Evolutionary conservation across 1,139 yeast species (phyloP), one percentile per base, ranked within the genome.

Genomic region (Lodderomyces orthopsilosis): DNA sequence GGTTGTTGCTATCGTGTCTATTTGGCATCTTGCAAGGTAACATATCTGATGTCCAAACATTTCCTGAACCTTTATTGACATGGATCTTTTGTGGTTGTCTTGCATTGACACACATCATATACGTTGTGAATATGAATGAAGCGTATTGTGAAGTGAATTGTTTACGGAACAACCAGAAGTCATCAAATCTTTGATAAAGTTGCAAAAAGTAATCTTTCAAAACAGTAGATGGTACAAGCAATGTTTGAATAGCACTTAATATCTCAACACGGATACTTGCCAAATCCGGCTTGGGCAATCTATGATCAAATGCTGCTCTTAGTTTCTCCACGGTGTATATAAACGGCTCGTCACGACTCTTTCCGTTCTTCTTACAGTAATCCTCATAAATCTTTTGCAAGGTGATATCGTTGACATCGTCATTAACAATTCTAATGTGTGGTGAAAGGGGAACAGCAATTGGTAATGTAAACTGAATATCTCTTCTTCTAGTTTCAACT

Each of bases 101-200:
- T 44, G 86, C 83, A 62, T 89, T 89, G 55, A 94, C 90, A 66
- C 96, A 85, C 88, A 94, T 82, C 89, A 93, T 83, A 59, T 88
- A 89, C 1, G 98, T 88, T 74, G 91, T 84, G 64, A 93, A 93
- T 33, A 91, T 82, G 55, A 93, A 86, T 1, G 96, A 84, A n/a
- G 98, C 96, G 65, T 93, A 94, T 64, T 91, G 96, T 15, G 96
- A 85, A 9, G 96, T 81, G 57, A 94, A 94, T 59, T 90, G 96
- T 57, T 91, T 91, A 50, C 98, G 79, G 83, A 94, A 94, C 44
- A 91, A 67, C 98, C 98, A 94, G 71, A 91, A 93, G 58, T 93
- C 97, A 61, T 88, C 97, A 62, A 86, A 94, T 45, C 82, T 77
- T 9, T 85, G 77, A 64, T 83, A 94, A 41, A 84, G 69, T 2